Evolutionary conservation across 129 eudicot genomes (phyloP).

Genomic region (Tagetes erecta): DNA sequence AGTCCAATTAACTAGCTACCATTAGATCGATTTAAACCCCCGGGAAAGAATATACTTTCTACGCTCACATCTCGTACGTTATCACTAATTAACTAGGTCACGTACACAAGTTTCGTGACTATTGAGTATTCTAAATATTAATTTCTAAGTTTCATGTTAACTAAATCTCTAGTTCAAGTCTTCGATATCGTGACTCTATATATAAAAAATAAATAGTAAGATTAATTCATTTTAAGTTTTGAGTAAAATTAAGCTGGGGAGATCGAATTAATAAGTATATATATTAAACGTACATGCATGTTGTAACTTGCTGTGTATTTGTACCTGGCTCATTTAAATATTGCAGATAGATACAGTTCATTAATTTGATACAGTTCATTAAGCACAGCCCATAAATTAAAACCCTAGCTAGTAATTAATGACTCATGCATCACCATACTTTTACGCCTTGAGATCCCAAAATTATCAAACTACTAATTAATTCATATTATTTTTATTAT

Average conservation of each 20-base stretch:
- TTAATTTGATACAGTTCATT: background rate
- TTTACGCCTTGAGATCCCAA: background rate
- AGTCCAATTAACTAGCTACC: too few species aligned
- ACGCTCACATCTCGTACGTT: too few species aligned
- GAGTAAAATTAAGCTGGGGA: background rate
- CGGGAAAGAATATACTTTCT: too few species aligned
- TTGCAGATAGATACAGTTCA: background rate
- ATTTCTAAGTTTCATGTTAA: too few species aligned
- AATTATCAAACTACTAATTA: background rate
- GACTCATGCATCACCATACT: background rate
- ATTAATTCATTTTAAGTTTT: too few species aligned
- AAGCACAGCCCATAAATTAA: background rate
- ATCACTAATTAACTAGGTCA: too few species aligned
- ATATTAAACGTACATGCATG: background rate
- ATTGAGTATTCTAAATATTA: too few species aligned
- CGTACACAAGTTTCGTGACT: too few species aligned
- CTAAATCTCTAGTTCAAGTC: background rate
- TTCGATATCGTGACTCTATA: background rate
- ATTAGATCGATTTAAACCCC: too few species aligned
- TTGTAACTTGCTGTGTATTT: background rate
- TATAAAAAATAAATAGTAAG: too few species aligned
- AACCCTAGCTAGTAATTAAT: background rate
- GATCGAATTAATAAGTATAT: background rate
- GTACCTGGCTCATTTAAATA: background rate
- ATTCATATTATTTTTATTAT: too few species aligned